Base-by-base conservation (phyloP, 257 asterid genomes). In the Solanum chilense region DNA sequence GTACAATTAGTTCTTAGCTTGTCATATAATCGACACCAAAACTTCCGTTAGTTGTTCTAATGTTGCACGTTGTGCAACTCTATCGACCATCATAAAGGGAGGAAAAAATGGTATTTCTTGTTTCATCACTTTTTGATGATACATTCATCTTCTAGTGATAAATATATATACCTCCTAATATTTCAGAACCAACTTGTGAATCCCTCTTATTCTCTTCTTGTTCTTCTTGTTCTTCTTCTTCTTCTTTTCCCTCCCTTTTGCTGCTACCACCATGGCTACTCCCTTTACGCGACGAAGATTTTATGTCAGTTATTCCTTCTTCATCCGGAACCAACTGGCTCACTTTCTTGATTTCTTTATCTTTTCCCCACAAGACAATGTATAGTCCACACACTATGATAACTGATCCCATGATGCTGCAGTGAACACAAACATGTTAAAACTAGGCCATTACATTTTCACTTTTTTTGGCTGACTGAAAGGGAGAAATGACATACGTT, bases 361-460 rank as follows among this genome's bases (percentile, higher is more conserved):
- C 88, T 69, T 94, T 93, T 0, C 96, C 98, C 98, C 96, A 95
- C 7, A 95, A 87, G 60, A 95, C 98, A 2, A 87, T 12, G 73
- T 95, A 95, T 35, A 94, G 44, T 15, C 97, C 98, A 9, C 78
- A 33, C 25, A 95, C 71, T 73, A 94, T 94, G 31, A 93, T 86
- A 11, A 69, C 84, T n/a, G 92, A 94, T 69, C 99, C 99, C 7
- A 96, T 1, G 27, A 95, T 91, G 76, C 96, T 95, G 90, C 66
- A 85, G 16, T 9, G 12, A 15, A 13, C 16, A 4, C 27, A 20
- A 45, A 70, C 69, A 13, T 4, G n/a, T 42, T 35, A 49, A 27
- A 80, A 80, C 44, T 80, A 29, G 41, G 68, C 42, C 42, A 45
- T 78, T 27, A 21, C 81, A 74, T 20, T 33, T 71, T 71, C 45